Percentiles rank a stretch among this genome's conserved stretches.
These are phyloP conservation scores for Kodamaea sp. DNA, from an alignment of 1,139 yeast species.

Conservation along the genomic window DNA sequence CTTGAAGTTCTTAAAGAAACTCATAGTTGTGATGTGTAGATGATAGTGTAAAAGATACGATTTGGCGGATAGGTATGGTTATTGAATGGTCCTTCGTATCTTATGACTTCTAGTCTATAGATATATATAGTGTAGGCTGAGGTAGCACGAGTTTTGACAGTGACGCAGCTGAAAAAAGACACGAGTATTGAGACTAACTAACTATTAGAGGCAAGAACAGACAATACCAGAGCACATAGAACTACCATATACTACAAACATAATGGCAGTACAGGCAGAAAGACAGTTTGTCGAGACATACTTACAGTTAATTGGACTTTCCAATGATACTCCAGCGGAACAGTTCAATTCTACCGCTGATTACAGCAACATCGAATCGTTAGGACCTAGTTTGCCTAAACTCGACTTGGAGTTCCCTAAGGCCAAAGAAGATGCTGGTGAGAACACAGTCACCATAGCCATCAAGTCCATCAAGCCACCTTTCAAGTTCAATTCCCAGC, in stretches of 20 bases:
- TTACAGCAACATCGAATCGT: constrained; percentile 32
- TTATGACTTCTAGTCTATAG: too few relatives aligned
- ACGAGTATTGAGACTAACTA: too few relatives aligned
- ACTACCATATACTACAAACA: too few relatives aligned
- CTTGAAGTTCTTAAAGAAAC: constrained; percentile 38
- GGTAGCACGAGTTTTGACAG: too few relatives aligned
- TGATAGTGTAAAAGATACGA: too few relatives aligned
- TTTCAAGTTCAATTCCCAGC: constrained; percentile 33
- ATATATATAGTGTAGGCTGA: too few relatives aligned
- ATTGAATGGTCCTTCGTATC: too few relatives aligned
- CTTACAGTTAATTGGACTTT: constrained; percentile 33
- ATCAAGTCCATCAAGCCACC: constrained; percentile 51
- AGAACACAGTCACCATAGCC: constrained; percentile 19
- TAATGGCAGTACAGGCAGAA: constrained; percentile 8
- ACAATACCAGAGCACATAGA: too few relatives aligned
- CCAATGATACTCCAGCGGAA: constrained; percentile 25
- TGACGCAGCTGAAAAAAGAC: too few relatives aligned
- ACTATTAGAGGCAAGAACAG: too few relatives aligned
- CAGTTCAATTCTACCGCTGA: constrained; percentile 34
- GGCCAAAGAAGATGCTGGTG: constrained; percentile 5
- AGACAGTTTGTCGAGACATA: constrained; percentile 33
- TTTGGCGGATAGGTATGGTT: too few relatives aligned
- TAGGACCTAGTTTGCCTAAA: constrained; percentile 46
- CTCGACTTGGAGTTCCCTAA: constrained; percentile 32
- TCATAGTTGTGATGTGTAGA: too few relatives aligned